Evolutionary conservation across 2,329 filamentous ascomycete genomes (phyloP), one percentile per base, ranked within the genome.

Genomic region (Stagonosporopsis cucurbitacearum): DNA sequence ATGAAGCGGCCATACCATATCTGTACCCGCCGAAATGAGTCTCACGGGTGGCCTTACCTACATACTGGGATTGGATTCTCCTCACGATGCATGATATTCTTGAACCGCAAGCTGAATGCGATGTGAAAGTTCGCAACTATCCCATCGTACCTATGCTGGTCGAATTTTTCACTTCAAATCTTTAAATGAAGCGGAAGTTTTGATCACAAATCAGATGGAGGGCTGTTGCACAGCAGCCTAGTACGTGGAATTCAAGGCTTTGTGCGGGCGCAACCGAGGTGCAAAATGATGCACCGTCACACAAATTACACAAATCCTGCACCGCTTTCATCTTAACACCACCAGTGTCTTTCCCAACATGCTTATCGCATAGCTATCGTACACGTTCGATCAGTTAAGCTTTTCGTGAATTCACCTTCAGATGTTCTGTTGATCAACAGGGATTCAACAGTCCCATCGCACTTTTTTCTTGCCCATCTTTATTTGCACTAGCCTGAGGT

Each of bases 1-100:
- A 11, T 13, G 9, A 15, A 28, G 22, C 1, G 19, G 17, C 39
- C 20, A 26, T 9, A 5, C 20, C 22, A 17, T 2, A 17, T 50
- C 4, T 30, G 30, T 28, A 37, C 30, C 22, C 44, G 17, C 48
- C 48, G 48, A 50, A 25, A 50, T 50, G 48, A 50, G 48, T 40
- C 37, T 33, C 39, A 43, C n/a, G 17, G 39, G 39, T 22, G 30
- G 32, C 39, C 32, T 50, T 11, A 33, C 19, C 7, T 7, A 19
- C 15, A 17, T 23, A 15, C 36, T 23, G 6, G 12, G 7, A 15
- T 19, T 25, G 17, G 20, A 26, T 15, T n/a, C n/a, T n/a, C n/a
- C n/a, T n/a, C n/a, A n/a, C n/a, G n/a, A n/a, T n/a, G n/a, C n/a
- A n/a, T n/a, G n/a, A n/a, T 19, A 6, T 20, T 13, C 22, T 43